These are phyloP conservation scores for Cronartium ribicola DNA, from an alignment of 1,284 basidiomycete genomes.

Conservation along the genomic window DNA sequence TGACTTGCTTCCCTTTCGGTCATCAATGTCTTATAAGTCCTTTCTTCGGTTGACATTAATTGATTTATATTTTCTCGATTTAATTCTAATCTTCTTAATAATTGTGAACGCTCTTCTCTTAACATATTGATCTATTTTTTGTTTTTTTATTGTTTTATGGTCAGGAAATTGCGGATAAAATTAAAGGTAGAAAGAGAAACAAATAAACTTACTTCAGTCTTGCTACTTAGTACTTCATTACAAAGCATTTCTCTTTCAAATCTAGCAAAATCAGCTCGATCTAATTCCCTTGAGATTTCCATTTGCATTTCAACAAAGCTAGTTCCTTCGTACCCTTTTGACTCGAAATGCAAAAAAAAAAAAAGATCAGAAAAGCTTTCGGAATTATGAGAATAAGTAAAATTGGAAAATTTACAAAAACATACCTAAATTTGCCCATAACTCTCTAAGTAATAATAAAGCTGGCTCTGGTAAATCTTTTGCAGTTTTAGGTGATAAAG, in stretches of 20 bases:
- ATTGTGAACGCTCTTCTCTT: conserved; percentile 32
- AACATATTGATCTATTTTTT: conserved; percentile 21
- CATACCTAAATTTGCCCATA: conserved; percentile 28
- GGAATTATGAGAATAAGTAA: neutral
- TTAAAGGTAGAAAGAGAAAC: neutral
- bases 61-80: conserved; percentile 38
- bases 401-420: neutral
- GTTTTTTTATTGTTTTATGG: neutral
- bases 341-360: neutral
- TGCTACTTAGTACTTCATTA: conserved; percentile 21
- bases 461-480: conserved; percentile 29
- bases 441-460: conserved; percentile 32
- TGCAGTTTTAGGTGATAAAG: conserved; percentile 8
- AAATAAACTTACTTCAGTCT: conserved; percentile 12
- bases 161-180: neutral
- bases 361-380: neutral
- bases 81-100: conserved; percentile 20
- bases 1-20: conserved; percentile 23
- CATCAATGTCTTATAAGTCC: conserved; percentile 36
- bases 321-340: conserved; percentile 9
- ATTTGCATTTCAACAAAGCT: conserved; percentile 38
- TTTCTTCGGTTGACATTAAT: conserved; percentile 31
- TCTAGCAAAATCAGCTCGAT: conserved; percentile 28
- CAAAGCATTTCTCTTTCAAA: conserved; percentile 38
- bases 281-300: conserved; percentile 35